Percentiles rank a stretch among this genome's conserved stretches.
phyloP scores from a whole-genome alignment of 257 asterid genomes.

The Solanum chmielewskii region DNA sequence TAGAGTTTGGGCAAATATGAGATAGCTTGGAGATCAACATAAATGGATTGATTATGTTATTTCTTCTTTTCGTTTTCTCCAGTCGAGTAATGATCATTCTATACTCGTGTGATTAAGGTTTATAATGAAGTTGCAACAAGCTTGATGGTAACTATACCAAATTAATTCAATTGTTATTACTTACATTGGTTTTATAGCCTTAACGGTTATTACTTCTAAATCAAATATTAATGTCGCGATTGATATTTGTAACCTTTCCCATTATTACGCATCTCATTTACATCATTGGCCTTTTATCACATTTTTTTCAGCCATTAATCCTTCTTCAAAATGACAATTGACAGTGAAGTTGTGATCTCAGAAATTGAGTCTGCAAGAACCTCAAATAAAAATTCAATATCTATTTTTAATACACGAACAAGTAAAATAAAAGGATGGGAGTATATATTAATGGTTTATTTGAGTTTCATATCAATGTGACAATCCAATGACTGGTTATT shows the following conservation, averaged over 20 bases:
- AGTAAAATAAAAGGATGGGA: neutral
- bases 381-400: neutral
- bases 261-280: no score
- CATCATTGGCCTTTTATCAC: neutral
- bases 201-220: no score
- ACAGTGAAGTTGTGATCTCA: neutral
- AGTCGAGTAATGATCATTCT: no score
- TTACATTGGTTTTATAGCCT: neutral
- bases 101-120: neutral
- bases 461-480: neutral
- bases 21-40: neutral
- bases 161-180: neutral
- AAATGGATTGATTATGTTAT: neutral
- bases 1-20: neutral
- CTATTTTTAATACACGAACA: neutral
- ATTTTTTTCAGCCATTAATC: no score
- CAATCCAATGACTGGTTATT: neutral
- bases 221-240: no score
- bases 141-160: neutral
- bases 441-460: neutral
- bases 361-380: neutral
- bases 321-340: no score
- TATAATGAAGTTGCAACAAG: neutral
- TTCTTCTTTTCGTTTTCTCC: no score
- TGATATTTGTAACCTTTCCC: no score